Base-by-base conservation (phyloP, 2,329 filamentous ascomycete genomes). In the Pyrenochaeta sp. region DNA sequence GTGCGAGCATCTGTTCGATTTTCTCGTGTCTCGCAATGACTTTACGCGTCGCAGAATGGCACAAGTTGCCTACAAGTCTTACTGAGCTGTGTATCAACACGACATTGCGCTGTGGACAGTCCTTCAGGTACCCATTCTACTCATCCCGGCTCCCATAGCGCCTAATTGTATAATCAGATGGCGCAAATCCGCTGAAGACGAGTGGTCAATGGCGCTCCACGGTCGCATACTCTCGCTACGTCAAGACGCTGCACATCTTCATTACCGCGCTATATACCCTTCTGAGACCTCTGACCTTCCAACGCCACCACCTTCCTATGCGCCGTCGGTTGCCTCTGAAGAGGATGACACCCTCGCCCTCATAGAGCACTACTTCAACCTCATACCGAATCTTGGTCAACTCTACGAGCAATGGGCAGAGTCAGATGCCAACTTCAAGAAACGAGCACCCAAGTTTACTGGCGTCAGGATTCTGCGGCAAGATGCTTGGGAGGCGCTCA, bases 1-100 rank as follows among this genome's bases (percentile, higher is more conserved):
- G 24, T 5, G 13, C 42, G 15, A 15, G 24, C 24, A 37, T 66
- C 24, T 19, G 10, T 22, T 15, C 2, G 3, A 34, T 19, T 24
- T 25, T 28, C 12, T 47, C 5, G 27, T n/a, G 28, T 47, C 28
- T 36, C 5, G 12, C 47, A 50, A 82, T 82, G 80, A 75, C 77
- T 32, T 66, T 81, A 34, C 84, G 83, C 30, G 82, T 87, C n/a
- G 84, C 89, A 15, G 90, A 92, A 74, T 99, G 95, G 95, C 88
- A 88, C 64, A 96, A 91, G 80, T 81, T 99, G 66, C 93, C 95
- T 25, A 82, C 97, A 40, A 91, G 84, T 59, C 80, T 97, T 34
- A 86, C 89, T 3, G 95, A 99, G 75, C 86, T 99, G 3, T 97
- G 92, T 75, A 93, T 99, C 65, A 92, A 97, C 70, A 99, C 94